Evolutionary conservation across 345 rosid species (phyloP).

Genomic region (Aquilaria sinensis): DNA sequence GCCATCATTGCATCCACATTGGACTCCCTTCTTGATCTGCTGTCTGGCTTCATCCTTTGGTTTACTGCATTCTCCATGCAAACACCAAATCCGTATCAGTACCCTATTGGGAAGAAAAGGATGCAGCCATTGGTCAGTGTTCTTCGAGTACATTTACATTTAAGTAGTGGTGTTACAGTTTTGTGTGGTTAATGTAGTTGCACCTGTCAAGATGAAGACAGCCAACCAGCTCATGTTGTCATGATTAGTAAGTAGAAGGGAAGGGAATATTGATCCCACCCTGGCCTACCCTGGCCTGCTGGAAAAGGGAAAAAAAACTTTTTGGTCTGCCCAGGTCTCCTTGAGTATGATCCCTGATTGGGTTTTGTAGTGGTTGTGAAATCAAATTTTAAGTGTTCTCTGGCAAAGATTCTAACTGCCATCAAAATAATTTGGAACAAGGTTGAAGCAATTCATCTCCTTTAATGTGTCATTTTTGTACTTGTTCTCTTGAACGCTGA

Average conservation of each 20-base stretch:
- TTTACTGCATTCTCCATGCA: slow-evolving; percentile 98
- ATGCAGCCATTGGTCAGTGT: slow-evolving; percentile 96
- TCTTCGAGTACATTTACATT: slow-evolving; percentile 2
- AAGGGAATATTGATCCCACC: neutral
- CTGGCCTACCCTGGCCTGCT: too few species aligned
- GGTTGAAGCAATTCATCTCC: neutral
- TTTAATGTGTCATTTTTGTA: neutral
- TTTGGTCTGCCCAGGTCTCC: neutral
- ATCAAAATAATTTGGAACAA: neutral
- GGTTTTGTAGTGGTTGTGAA: neutral
- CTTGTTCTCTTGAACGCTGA: neutral
- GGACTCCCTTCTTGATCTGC: slow-evolving; percentile 97
- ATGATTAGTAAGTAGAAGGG: neutral
- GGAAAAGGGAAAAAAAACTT: too few species aligned
- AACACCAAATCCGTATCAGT: slow-evolving; percentile 89
- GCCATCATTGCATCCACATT: slow-evolving; percentile 95
- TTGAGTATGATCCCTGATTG: neutral
- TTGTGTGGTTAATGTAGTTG: neutral
- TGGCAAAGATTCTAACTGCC: neutral
- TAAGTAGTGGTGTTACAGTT: neutral
- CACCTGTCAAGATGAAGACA: neutral
- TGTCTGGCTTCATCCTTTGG: slow-evolving; percentile 98
- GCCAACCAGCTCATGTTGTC: neutral
- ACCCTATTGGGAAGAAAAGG: slow-evolving; percentile 95
- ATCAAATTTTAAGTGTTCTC: neutral